A percentile compares a stretch with the other conserved stretches of the same genome.
phyloP scores from a whole-genome alignment of 768 basidiomycete genomes.

The Termitomyces sp. region DNA sequence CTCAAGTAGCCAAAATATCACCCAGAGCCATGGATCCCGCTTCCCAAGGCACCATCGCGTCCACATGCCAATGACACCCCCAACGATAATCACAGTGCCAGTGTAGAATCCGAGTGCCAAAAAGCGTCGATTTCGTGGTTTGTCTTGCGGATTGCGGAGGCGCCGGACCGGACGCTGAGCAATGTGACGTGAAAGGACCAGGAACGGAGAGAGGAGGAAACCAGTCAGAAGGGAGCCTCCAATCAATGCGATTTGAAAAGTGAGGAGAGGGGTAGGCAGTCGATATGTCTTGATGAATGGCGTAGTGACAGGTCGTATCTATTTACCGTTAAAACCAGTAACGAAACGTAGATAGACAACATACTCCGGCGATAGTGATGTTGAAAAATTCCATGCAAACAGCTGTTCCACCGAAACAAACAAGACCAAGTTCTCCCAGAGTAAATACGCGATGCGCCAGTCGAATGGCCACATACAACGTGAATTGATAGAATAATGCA shows the following conservation, averaged over 20 bases:
- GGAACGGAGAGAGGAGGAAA: conserved; percentile 88
- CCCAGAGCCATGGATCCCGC: conserved; percentile 88
- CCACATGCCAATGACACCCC: conserved; percentile 86
- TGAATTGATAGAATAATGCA: conserved; percentile 85
- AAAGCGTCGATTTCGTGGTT: conserved; percentile 71
- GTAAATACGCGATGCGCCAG: conserved; percentile 95
- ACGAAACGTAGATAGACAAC: conserved; percentile 17
- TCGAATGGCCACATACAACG: conserved; percentile 83
- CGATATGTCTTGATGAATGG: conserved; percentile 89
- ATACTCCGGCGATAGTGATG: conserved; percentile 75
- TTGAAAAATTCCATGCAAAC: conserved; percentile 84
- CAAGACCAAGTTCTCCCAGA: conserved; percentile 86
- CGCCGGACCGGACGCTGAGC: conserved; percentile 82
- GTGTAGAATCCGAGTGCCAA: conserved; percentile 83
- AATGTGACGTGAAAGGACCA: conserved; percentile 87
- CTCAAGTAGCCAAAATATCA: conserved; percentile 68
- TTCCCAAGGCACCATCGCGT: conserved; percentile 78
- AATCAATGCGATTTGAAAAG: conserved; percentile 89
- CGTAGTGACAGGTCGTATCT: conserved; percentile 79
- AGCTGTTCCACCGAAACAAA: conserved; percentile 83
- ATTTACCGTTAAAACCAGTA: not conserved
- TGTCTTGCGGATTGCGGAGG: conserved; percentile 79
- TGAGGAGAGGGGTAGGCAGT: conserved; percentile 84
- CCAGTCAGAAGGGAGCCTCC: conserved; percentile 91
- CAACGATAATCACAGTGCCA: conserved; percentile 72